Evolutionary conservation across 2,329 filamentous ascomycete genomes (phyloP).

Genomic region (Aspergillus tubingensis): DNA sequence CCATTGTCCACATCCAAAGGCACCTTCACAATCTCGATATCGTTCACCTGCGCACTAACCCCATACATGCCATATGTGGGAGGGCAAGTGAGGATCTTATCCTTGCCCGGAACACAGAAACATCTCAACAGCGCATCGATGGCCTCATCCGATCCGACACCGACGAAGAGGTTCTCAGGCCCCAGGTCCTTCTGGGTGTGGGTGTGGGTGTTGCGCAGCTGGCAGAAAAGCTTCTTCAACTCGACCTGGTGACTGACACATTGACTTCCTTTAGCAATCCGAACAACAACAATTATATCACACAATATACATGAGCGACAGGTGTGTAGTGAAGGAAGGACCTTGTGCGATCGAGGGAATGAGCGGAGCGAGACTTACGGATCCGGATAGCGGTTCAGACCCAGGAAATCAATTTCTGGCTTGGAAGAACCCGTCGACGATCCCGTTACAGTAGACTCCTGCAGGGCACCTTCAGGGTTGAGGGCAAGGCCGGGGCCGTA

Average conservation of each 20-base stretch:
- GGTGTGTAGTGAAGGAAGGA: not conserved
- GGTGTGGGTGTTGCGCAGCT: slow-evolving; percentile 76
- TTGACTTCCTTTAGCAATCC: not conserved
- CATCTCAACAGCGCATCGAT: slow-evolving; percentile 92
- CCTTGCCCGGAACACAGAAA: slow-evolving; percentile 83
- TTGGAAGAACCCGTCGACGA: slow-evolving; percentile 44
- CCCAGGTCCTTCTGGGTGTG: slow-evolving; percentile 74
- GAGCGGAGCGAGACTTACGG: slow-evolving; percentile 52
- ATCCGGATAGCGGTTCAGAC: slow-evolving; percentile 92
- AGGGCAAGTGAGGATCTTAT: slow-evolving; percentile 91
- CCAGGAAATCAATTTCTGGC: slow-evolving; percentile 71
- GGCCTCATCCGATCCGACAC: slow-evolving; percentile 93
- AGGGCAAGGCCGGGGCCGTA: slow-evolving; percentile 77
- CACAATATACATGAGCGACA: not conserved
- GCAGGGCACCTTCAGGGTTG: slow-evolving; percentile 50
- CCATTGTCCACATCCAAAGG: slow-evolving; percentile 70
- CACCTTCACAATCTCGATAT: slow-evolving; percentile 82
- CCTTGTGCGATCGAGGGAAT: not conserved
- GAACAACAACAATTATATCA: not conserved
- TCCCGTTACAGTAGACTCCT: slow-evolving; percentile 45
- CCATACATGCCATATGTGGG: slow-evolving; percentile 99
- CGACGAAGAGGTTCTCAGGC: slow-evolving; percentile 86
- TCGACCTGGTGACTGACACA: slow-evolving; percentile 70
- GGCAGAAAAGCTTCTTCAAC: slow-evolving; percentile 84
- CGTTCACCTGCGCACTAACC: slow-evolving; percentile 92